Evolutionary conservation across 2,329 filamentous ascomycete species (phyloP).

Genomic region (Colletotrichum liriopes): DNA sequence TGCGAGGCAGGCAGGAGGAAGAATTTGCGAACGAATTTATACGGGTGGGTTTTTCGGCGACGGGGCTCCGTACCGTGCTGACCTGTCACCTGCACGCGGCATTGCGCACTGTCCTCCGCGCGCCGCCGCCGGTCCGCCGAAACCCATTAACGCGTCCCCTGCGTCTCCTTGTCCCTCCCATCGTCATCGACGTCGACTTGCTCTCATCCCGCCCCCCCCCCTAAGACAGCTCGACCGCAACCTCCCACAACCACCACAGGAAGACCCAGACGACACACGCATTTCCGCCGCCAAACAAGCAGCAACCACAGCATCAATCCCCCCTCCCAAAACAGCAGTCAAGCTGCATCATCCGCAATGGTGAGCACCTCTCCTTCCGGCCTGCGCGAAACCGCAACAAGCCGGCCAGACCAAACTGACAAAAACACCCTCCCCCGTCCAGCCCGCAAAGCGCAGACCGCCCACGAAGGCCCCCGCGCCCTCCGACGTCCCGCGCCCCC

Average conservation of each 20-base stretch:
- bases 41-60: not conserved
- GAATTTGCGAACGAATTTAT: not conserved
- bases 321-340: not conserved
- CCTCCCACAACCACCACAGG: not conserved
- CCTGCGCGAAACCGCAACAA: not conserved
- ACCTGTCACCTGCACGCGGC: rapidly evolving
- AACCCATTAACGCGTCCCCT: slow-evolving; percentile 40
- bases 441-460: slow-evolving; percentile 71
- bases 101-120: slow-evolving; percentile 6
- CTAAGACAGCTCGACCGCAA: not conserved
- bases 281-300: too few species aligned
- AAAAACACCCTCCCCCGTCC: slow-evolving; percentile 8
- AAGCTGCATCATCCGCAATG: not conserved
- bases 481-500: slow-evolving; percentile 56
- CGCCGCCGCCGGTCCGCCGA: slow-evolving; percentile 1
- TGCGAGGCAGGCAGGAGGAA: rapidly evolving
- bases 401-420: not conserved
- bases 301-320: not conserved
- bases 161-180: not conserved
- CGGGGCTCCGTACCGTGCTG: slow-evolving; percentile 15
- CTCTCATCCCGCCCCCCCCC: not conserved
- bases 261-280: not conserved
- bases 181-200: slow-evolving; percentile 31
- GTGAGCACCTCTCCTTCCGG: not conserved
- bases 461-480: slow-evolving; percentile 46